Evolutionary conservation across 106 monocot species (phyloP), one percentile per base, ranked within the genome.

Genomic region (Dioscorea dumetorum): DNA sequence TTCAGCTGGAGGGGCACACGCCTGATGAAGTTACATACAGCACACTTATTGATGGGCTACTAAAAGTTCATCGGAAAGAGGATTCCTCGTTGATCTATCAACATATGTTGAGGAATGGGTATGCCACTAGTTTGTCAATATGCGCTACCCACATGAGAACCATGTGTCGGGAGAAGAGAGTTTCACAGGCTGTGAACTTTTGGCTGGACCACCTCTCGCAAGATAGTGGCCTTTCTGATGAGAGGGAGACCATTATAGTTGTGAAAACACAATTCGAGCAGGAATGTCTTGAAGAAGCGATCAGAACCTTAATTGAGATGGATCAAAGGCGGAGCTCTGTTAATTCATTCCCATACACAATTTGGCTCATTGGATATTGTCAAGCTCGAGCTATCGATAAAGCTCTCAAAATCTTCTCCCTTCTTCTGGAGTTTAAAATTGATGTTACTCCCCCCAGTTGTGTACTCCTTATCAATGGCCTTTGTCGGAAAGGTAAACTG

Each of bases 321-420:
- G 85, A 90, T 49, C 56, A 53, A 21, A 54, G 69, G 31, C 53
- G 58, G 22, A 73, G 57, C 22, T 67, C 56, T 5, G 48, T 57
- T 8, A 57, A 33, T 61, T 74, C 83, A 61, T 72, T 51, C 64
- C 93, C 83, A 2, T 93, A 93, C 49, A 80, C 89, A 4, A 85
- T 87, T 67, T 99, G 93, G 93, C 76, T 99, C 18, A 72, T 77
- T 49, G 93, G 93, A 20, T 87, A 70, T 48, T 93, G 90, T 70
- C 82, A 76, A 61, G 85, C 33, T 33, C 57, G 79, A 22, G 80
- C 76, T 70, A 23, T 72, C 0, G 73, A 81, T 49, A 81, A 87
- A 21, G 93, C 85, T 62, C 62, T 81, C 23, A 81, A 61, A 31
- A 83, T 90, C 24, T 90, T 87, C 49, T 61, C 24, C 31, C 74